Evolutionary conservation across 2,329 filamentous ascomycete species (phyloP), one percentile per base, ranked within the genome.

Genomic region (Clonostachys byssicola): DNA sequence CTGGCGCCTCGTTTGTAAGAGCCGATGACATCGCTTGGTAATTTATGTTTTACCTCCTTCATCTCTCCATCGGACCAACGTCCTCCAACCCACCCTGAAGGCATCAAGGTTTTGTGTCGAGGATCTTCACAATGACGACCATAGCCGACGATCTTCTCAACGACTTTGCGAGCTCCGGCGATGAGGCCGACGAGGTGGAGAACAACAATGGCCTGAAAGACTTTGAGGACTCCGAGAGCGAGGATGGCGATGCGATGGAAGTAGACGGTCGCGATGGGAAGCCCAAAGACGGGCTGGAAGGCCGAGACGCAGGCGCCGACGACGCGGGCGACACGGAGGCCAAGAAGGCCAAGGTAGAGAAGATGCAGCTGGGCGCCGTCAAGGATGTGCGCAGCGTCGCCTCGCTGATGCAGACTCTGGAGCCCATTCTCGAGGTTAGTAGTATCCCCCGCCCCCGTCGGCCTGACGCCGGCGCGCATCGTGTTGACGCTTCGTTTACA

Each of bases 141-240:
- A 79, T 95, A 53, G 92, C 89, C 52, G 92, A 97, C 60, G 92
- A 97, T 65, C 80, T 99, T 12, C 77, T 97, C 57, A 89, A 94
- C 60, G 89, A 95, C 47, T 69, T 70, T 48, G 67, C 62, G 9
- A 66, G 61, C 61, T 89, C 85, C 6, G 90, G 85, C 45, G 89
- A 89, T 45, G 89, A 94, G 57, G 81, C 78, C 36, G 85, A 86
- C 51, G 81, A 82, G 35, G 74, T 81, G 34, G 74, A 77, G 42
- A 73, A 80, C 48, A 72, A 77, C 53, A 62, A 65, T 50, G 61
- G 70, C 44, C 81, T 82, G 68, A 76, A 83, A 40, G 69, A 84
- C 42, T 83, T 88, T 54, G 79, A 76, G 44, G 77, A 75, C 44
- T 74, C 78, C 48, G 75, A 78, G 45, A 75, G 81, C 39, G 43